Evolutionary conservation across 352 stramenopile species (phyloP).

Genomic region (Globisporangium recalcitrans): DNA sequence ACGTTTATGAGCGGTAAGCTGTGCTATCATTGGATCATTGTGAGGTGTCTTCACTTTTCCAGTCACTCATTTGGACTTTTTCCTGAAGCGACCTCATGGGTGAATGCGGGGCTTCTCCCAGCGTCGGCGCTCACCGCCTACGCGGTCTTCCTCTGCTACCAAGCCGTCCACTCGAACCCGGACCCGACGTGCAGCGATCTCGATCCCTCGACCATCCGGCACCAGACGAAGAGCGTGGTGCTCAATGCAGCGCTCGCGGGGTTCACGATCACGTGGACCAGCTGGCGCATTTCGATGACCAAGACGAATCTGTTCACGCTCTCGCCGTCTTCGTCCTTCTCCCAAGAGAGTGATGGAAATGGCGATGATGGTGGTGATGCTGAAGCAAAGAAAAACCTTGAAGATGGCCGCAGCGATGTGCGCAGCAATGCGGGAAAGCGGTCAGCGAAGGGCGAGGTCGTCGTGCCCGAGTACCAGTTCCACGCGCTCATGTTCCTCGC

Average conservation of each 20-base stretch:
- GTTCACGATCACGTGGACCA: slow-evolving; percentile 54
- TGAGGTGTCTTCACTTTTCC: not conserved
- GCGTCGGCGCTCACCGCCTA: slow-evolving; percentile 50
- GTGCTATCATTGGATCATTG: too few relatives aligned
- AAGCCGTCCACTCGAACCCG: slow-evolving; percentile 63
- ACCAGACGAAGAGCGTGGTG: slow-evolving; percentile 34
- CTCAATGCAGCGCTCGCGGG: slow-evolving; percentile 38
- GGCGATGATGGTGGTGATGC: slow-evolving; percentile 3
- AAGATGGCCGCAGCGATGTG: not conserved
- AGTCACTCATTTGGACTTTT: not conserved
- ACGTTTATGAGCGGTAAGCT: slow-evolving; percentile 50
- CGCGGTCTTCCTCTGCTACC: slow-evolving; percentile 65
- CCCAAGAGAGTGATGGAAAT: not conserved
- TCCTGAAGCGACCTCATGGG: slow-evolving; percentile 44
- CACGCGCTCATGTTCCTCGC: slow-evolving; percentile 69
- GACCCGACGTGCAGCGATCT: slow-evolving; percentile 38
- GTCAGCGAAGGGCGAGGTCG: slow-evolving; percentile 10
- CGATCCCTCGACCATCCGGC: slow-evolving; percentile 23
- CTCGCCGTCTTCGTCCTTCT: slow-evolving; percentile 21
- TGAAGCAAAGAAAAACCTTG: not conserved
- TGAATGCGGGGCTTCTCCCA: slow-evolving; percentile 57
- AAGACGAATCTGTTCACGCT: slow-evolving; percentile 50
- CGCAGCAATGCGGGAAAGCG: not conserved
- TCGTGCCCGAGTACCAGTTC: slow-evolving; percentile 67
- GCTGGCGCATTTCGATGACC: slow-evolving; percentile 61